These are phyloP conservation scores for Musa balbisiana DNA, from an alignment of 202 grass and related monocot species.

Conservation along the genomic window DNA sequence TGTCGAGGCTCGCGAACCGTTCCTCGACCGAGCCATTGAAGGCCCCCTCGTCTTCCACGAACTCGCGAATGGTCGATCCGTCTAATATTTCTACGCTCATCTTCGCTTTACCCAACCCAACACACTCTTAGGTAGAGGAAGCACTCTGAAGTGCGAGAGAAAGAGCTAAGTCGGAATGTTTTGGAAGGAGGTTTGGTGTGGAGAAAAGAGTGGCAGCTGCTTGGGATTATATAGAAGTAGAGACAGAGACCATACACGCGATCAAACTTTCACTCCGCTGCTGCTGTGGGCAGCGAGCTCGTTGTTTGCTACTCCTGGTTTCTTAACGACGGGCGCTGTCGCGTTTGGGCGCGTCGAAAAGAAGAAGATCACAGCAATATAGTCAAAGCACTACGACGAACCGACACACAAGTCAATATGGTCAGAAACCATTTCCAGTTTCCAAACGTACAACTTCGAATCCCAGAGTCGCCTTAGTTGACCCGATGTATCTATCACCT, in stretches of 20 bases:
- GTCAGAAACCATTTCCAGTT: too few species aligned
- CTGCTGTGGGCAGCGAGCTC: not conserved
- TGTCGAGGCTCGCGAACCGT: constrained; percentile 42
- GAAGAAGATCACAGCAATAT: too few species aligned
- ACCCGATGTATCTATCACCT: too few species aligned
- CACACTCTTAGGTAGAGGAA: too few species aligned
- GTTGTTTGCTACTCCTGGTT: not conserved
- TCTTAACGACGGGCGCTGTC: too few species aligned
- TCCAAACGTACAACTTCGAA: too few species aligned
- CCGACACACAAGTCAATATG: too few species aligned
- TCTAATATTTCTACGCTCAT: constrained; percentile 79
- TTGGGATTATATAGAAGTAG: not conserved
- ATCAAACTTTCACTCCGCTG: too few species aligned
- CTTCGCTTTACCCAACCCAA: not conserved
- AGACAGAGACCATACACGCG: not conserved
- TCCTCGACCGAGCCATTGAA: constrained; percentile 47
- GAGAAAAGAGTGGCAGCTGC: not conserved
- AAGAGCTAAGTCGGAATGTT: not conserved
- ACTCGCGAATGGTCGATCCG: constrained; percentile 40
- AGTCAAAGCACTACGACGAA: too few species aligned
- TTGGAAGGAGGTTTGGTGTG: constrained; percentile 14
- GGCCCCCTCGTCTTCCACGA: constrained; percentile 51
- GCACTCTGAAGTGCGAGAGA: too few species aligned
- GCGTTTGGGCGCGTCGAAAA: too few species aligned
- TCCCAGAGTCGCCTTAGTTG: too few species aligned